Evolutionary conservation across 495 filamentous ascomycete genomes (phyloP).

Genomic region (Mycothermus thermophilus): DNA sequence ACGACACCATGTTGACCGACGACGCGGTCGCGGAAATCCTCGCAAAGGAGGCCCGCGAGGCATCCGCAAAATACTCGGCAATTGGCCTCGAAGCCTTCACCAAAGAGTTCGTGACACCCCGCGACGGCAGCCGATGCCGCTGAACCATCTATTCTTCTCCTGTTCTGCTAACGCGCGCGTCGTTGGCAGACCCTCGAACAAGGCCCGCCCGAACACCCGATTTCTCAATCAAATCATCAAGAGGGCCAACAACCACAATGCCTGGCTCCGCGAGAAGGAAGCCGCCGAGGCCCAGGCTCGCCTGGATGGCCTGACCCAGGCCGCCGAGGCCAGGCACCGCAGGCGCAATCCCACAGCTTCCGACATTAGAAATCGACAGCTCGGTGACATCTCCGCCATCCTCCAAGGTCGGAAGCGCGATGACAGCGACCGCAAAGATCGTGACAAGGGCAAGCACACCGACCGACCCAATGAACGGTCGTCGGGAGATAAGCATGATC

Average conservation of each 20-base stretch:
- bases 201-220: conserved; percentile 80
- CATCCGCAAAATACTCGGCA: conserved; percentile 55
- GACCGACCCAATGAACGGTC: conserved; percentile 1
- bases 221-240: conserved; percentile 82
- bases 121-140: background rate
- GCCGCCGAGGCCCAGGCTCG: conserved; percentile 41
- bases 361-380: conserved; percentile 37
- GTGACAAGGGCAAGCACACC: background rate
- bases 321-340: conserved; percentile 26
- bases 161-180: no score
- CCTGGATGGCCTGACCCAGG: conserved; percentile 30
- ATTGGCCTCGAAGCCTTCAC: conserved; percentile 58
- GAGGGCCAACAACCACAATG: conserved; percentile 81
- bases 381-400: conserved; percentile 40
- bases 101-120: conserved; percentile 42
- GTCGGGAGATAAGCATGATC: no score
- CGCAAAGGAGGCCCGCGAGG: conserved; percentile 55
- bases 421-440: conserved; percentile 3
- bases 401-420: conserved; percentile 29
- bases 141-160: conserved; percentile 6
- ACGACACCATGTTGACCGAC: conserved; percentile 46
- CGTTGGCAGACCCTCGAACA: conserved; percentile 46
- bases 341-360: conserved; percentile 23
- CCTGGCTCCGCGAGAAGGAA: conserved; percentile 71
- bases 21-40: conserved; percentile 63